Evolutionary conservation across 441 rosid genomes (phyloP), one percentile per base, ranked within the genome.

Genomic region (Pelargonium citronellum): DNA sequence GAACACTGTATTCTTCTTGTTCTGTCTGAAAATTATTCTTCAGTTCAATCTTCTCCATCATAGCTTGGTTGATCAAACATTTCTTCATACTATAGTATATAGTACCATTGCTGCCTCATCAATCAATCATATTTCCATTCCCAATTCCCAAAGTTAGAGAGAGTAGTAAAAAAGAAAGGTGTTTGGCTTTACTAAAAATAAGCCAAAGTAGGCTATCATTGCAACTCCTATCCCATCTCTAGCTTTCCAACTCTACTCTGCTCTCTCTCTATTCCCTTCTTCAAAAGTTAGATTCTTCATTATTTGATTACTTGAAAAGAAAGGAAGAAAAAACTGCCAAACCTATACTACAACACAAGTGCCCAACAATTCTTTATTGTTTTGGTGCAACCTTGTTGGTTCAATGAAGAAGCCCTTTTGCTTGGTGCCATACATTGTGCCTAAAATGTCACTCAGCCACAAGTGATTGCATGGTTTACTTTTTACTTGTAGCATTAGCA

Each of bases 131-230:
- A 47, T 10, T 47, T 30, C 37, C 5, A 47, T 1, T 47, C 55
- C 55, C 55, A 47, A 10, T 47, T 47, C 55, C 55, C 55, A 47
- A 47, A 30, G 37, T 27, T 27, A 3, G 30, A 47, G 13, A 47
- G 53, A 47, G 10, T 47, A 47, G 53, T 12, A 12, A 47, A 47
- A 47, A 47, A 12, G 55, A 47, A 47, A 47, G 55, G 13, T 47
- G 55, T 12, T 9, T 47, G 55, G 55, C 55, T 47, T 47, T 47
- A 47, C 55, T 47, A 47, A 1, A 47, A 47, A 27, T 27, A 30
- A 47, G 55, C 55, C 12, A 47, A 47, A 47, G 55, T 47, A 47
- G 55, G 16, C 55, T n/a, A 47, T 47, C 55, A 47, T 47, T 47
- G 55, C 55, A 10, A 9, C 51, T 46, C 12, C 53, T 13, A 47